Base-by-base conservation (phyloP, 2,329 filamentous ascomycete species). In the Beauveria rudraprayagi region DNA sequence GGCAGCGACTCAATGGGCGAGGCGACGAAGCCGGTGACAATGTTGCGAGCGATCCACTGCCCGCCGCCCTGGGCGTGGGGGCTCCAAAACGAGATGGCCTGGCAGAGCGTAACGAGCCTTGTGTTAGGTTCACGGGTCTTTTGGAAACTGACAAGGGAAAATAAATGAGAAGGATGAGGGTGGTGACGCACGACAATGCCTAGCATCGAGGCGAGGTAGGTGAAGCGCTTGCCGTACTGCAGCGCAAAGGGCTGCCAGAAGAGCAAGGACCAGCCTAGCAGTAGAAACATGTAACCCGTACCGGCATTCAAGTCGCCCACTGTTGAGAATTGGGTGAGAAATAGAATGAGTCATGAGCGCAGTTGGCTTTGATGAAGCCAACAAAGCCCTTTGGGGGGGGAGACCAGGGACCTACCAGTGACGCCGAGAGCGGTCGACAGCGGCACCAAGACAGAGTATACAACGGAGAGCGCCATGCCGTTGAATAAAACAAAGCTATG, bases 201-300 rank as follows among this genome's bases (percentile, higher is more conserved):
- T 0, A 70, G 57, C 10, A 76, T 67, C 0, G 76, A 76, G 24
- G 74, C 48, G 5, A 78, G 64, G 58, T 78, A 78, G 0, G 72
- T 70, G 4, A 71, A 63, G 8, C 76, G 69, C 64, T 77, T 78
- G 56, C 78, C 78, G 59, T 78, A 80, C 50, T 76, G 73, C 14
- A 78, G 66, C 0, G 78, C 76, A 17, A 79, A 72, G 0, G 78
- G 77, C 63, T 80, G 77, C 77, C 77, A 80, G 61, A 80, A 75
- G 7, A 80, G 65, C 26, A 76, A 68, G 0, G 75, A 72, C 73
- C 75, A 79, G 2, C 78, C 78, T 1, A 77, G 65, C n/a, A 80
- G 69, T 2, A 80, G 66, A 37, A 76, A 77, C 74, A 76, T 75
- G 61, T 72, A 74, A 0, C 75, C 75, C 0, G 75, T 76, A 1